A percentile compares a stretch with the other conserved stretches of the same genome.
Evolutionary conservation across 208 protist genomes (phyloP).

Genomic region (Dictyostelium gargantuum): DNA sequence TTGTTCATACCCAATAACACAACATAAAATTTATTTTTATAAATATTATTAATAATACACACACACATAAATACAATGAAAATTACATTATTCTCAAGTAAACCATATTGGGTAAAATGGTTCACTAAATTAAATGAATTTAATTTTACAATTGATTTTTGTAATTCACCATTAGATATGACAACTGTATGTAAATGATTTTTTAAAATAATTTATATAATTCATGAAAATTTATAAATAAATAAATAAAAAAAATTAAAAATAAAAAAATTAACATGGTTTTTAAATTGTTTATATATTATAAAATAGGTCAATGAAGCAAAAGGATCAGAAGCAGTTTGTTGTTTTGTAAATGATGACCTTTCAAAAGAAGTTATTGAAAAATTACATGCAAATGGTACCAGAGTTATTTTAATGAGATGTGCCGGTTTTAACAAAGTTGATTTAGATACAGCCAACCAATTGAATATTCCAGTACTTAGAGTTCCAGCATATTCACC

Average conservation of each 20-base stretch:
- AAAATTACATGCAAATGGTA: background rate
- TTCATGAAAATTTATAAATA: too few relatives aligned
- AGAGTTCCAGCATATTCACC: slow-evolving; percentile 86
- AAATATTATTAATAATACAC: too few relatives aligned
- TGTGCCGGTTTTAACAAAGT: slow-evolving; percentile 86
- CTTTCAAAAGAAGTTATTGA: slow-evolving; percentile 50
- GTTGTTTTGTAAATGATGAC: slow-evolving; percentile 86
- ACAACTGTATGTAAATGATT: background rate
- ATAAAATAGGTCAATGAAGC: slow-evolving; percentile 22
- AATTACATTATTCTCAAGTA: slow-evolving; percentile 35
- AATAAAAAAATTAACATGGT: background rate
- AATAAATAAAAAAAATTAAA: background rate
- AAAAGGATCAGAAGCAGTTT: slow-evolving; percentile 76
- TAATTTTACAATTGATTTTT: background rate
- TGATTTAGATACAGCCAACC: slow-evolving; percentile 73
- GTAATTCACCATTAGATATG: background rate
- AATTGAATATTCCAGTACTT: slow-evolving; percentile 65
- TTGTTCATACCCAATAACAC: too few relatives aligned
- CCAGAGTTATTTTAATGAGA: slow-evolving; percentile 20
- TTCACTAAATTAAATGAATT: background rate
- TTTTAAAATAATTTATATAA: too few relatives aligned
- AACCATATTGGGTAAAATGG: slow-evolving; percentile 29
- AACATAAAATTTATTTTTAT: too few relatives aligned
- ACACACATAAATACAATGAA: too few relatives aligned
- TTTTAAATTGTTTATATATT: background rate